Evolutionary conservation across 108 stramenopile species (phyloP).

Genomic region (Schizochytrium sp.): DNA sequence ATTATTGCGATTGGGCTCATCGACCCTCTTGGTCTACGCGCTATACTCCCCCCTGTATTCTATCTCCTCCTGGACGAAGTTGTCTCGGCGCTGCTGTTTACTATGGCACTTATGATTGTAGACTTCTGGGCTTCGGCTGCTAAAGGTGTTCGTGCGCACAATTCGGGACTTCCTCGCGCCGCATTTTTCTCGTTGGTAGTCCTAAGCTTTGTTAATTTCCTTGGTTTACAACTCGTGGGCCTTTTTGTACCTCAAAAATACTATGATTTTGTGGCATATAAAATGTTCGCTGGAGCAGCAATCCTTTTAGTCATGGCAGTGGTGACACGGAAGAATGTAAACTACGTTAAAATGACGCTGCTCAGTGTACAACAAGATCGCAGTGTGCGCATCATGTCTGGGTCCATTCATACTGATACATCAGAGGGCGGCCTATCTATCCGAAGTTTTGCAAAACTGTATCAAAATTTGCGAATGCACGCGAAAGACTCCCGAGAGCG

Average conservation of each 20-base stretch:
- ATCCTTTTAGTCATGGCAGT: background rate
- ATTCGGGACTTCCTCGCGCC: background rate
- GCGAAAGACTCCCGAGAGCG: background rate
- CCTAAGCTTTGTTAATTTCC: background rate
- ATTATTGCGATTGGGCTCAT: background rate
- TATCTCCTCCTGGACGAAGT: background rate
- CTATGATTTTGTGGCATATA: conserved; percentile 24
- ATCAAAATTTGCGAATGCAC: background rate
- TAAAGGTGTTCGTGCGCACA: background rate
- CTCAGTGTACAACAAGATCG: background rate
- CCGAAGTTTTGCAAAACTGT: background rate
- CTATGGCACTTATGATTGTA: background rate
- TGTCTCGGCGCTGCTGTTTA: background rate
- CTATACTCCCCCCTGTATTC: background rate
- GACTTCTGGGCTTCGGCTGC: conserved; percentile 16
- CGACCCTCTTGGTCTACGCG: background rate
- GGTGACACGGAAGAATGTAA: background rate
- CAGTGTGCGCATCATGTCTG: background rate
- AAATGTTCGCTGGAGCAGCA: background rate
- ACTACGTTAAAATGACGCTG: background rate
- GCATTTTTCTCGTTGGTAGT: background rate
- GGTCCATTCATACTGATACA: background rate
- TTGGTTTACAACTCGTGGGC: background rate
- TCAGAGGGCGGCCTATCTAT: background rate
- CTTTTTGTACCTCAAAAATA: background rate